These are phyloP conservation scores for Termitomyces sp. DNA, from an alignment of 768 basidiomycete species.

Conservation along the genomic window DNA sequence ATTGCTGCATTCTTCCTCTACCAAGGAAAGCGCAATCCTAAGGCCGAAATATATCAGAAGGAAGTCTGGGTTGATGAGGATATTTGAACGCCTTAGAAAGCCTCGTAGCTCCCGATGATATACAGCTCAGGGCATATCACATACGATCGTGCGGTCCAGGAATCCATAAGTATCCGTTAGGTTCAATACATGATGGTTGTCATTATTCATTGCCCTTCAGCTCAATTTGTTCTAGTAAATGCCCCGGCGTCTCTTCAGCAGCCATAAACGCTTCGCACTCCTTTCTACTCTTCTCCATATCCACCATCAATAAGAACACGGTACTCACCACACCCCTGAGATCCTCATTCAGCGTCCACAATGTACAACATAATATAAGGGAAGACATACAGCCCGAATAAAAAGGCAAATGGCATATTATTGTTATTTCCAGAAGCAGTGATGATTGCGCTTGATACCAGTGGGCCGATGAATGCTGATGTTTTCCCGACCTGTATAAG, in stretches of 20 bases:
- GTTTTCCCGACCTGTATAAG: slow-evolving; percentile 60
- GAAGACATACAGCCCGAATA: slow-evolving; percentile 58
- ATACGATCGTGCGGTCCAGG: too few relatives aligned
- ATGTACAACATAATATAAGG: neutral
- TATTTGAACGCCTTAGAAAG: neutral
- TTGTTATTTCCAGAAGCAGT: slow-evolving; percentile 63
- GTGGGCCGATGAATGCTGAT: slow-evolving; percentile 72
- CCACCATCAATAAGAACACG: slow-evolving; percentile 60
- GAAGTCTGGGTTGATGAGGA: neutral
- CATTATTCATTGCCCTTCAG: neutral
- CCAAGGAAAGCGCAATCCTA: neutral
- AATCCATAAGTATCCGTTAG: neutral
- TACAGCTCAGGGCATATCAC: neutral
- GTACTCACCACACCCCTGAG: slow-evolving; percentile 50
- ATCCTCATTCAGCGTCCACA: neutral
- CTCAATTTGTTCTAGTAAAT: neutral
- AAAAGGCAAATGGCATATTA: slow-evolving; percentile 74
- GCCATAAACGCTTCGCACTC: slow-evolving; percentile 61
- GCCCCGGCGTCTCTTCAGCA: slow-evolving; percentile 7
- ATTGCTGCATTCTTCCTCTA: neutral
- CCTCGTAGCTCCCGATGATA: neutral
- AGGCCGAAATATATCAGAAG: neutral
- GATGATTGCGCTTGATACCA: slow-evolving; percentile 74
- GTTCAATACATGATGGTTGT: neutral
- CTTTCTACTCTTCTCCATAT: slow-evolving; percentile 57